Base-by-base conservation (phyloP, 805 yeast genomes). In the Tetrapisispora namnaoensis region DNA sequence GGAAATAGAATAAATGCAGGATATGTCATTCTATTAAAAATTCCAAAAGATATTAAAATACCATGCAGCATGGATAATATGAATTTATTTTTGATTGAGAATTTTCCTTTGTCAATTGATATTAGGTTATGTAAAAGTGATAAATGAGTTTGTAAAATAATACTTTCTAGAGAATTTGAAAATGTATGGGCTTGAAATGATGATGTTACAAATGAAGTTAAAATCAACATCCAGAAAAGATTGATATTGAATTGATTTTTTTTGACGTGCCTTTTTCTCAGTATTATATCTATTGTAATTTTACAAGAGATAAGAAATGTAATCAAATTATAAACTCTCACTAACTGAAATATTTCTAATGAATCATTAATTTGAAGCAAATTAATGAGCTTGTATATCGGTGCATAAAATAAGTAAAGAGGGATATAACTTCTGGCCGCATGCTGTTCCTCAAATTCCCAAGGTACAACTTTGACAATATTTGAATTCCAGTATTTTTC, bases 21-120 rank as follows among this genome's bases (percentile, higher is more conserved):
- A 59, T 91, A 91, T 0, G 97, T 88, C 27, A 88, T 76, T 55
- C 99, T 71, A 63, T 90, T 93, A 70, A 90, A 91, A 0, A 78
- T 53, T 0, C 98, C 99, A 22, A 89, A 42, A 0, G 83, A 70
- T 1, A 80, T 57, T 0, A 83, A 40, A 0, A 67, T 46, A 0
- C 80, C 96, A 46, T 77, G 56, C 47, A 30, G 52, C 47, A 35
- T 65, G 8, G 60, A 58, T 8, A 57, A 38, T 46, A 41, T 44
- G 43, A 45, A 50, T 18, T 44, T 49, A 14, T 48, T 35, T 5
- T 2, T 36, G 1, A 18, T 24, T 7, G 41, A 27, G 4, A 42
- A 11, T 5, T 28, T 20, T 42, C 14, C 10, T 10, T 17, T 11
- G 2, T 4, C 17, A 10, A 34, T 8, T 5, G 21, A 2, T 13